Evolutionary conservation across 1,284 basidiomycete genomes (phyloP).

Genomic region (Tilletia setariae): DNA sequence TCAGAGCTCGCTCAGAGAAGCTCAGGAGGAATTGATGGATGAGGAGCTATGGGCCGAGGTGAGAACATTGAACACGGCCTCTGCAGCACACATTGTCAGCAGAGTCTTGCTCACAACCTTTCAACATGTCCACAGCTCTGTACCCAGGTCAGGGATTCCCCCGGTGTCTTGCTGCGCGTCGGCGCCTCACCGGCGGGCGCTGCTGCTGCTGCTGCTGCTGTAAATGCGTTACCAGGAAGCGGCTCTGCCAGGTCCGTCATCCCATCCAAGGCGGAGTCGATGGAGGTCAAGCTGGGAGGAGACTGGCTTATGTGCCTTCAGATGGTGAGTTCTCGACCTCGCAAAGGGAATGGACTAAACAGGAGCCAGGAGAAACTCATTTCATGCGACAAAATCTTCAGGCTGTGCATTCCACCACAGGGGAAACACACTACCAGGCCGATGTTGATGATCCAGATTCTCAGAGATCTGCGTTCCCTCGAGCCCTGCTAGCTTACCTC

Average conservation of each 20-base stretch:
- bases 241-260: no score
- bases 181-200: background rate
- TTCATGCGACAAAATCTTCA: no score
- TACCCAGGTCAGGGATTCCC: background rate
- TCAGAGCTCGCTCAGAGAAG: background rate
- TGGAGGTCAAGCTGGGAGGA: conserved; percentile 5
- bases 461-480: background rate
- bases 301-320: background rate
- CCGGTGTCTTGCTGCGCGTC: background rate
- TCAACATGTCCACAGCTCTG: conserved; percentile 10
- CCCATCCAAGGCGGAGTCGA: background rate
- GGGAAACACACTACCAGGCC: background rate
- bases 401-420: background rate
- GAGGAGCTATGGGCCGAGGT: conserved; percentile 12
- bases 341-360: no score
- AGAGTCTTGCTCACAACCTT: no score
- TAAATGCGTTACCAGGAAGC: no score
- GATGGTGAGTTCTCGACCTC: conserved; percentile 5
- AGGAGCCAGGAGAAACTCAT: no score
- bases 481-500: background rate
- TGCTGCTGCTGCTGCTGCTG: no score
- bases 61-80: background rate
- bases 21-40: conserved; percentile 6
- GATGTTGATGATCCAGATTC: no score
- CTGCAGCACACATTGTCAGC: no score